phyloP scores from a whole-genome alignment of 1,284 basidiomycete species.

The Trichosporon sp. region DNA sequence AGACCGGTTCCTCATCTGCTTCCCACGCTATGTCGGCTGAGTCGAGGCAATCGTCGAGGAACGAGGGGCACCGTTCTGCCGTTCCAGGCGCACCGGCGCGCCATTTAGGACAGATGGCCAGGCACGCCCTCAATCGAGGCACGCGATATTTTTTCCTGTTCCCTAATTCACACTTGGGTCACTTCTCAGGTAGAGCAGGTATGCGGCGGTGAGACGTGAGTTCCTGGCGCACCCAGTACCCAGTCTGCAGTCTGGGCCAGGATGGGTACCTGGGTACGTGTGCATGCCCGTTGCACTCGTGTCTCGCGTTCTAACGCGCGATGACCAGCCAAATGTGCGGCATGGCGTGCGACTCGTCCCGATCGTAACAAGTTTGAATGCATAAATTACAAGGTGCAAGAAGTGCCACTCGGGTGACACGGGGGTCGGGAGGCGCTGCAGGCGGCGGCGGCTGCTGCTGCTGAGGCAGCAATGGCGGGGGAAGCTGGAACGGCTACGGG shows the following conservation, averaged over 20 bases:
- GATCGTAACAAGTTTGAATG: constrained; percentile 4
- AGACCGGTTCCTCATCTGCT: constrained; percentile 5
- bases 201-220: neutral
- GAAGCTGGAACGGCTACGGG: neutral
- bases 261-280: too few species aligned
- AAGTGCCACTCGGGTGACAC: neutral
- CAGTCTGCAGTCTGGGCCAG: too few species aligned
- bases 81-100: neutral
- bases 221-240: too few species aligned
- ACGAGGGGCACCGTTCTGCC: neutral
- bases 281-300: neutral
- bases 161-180: constrained; percentile 6
- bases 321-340: neutral
- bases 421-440: constrained; percentile 1
- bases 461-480: neutral
- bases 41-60: neutral
- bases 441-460: too few species aligned
- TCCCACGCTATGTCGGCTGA: neutral
- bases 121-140: neutral
- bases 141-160: neutral
- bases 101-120: constrained; percentile 2
- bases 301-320: neutral
- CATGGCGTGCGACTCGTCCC: constrained; percentile 4
- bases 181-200: neutral
- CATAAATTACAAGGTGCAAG: constrained; percentile 3